phyloP scores from a whole-genome alignment of 2,329 filamentous ascomycete genomes.

The Diaporthe destruens region DNA sequence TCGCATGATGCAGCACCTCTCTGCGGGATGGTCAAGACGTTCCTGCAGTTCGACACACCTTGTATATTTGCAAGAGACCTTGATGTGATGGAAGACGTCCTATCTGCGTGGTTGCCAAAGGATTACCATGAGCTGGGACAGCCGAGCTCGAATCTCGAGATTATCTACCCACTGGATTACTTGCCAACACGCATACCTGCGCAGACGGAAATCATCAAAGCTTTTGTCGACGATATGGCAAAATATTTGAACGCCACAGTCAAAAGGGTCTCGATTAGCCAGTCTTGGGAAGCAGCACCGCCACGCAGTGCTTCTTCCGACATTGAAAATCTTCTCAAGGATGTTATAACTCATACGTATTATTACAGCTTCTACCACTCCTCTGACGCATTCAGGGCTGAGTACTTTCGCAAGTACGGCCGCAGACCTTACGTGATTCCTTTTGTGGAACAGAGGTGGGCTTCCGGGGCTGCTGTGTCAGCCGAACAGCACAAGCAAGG shows the following conservation, averaged over 20 bases:
- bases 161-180: slow-evolving; percentile 24
- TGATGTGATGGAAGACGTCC: background rate
- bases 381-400: background rate
- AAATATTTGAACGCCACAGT: background rate
- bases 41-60: slow-evolving; percentile 24
- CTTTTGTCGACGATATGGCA: slow-evolving; percentile 21
- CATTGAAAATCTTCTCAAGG: slow-evolving; percentile 19
- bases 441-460: slow-evolving; percentile 5
- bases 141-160: background rate
- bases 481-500: background rate
- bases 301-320: background rate
- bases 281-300: background rate
- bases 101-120: slow-evolving; percentile 4
- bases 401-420: background rate
- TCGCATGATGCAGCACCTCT: slow-evolving; percentile 15
- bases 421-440: slow-evolving; percentile 31
- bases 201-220: slow-evolving; percentile 9
- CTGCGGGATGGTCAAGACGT: slow-evolving; percentile 5
- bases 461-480: slow-evolving; percentile 8
- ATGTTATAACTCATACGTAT: slow-evolving; percentile 24
- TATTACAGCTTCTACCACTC: slow-evolving; percentile 24
- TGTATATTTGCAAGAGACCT: slow-evolving; percentile 11
- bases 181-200: background rate
- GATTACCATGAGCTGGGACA: background rate
- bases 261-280: background rate